These are phyloP conservation scores for Hypoxylon sp. DNA, from an alignment of 2,329 filamentous ascomycete species.

Conservation along the genomic window DNA sequence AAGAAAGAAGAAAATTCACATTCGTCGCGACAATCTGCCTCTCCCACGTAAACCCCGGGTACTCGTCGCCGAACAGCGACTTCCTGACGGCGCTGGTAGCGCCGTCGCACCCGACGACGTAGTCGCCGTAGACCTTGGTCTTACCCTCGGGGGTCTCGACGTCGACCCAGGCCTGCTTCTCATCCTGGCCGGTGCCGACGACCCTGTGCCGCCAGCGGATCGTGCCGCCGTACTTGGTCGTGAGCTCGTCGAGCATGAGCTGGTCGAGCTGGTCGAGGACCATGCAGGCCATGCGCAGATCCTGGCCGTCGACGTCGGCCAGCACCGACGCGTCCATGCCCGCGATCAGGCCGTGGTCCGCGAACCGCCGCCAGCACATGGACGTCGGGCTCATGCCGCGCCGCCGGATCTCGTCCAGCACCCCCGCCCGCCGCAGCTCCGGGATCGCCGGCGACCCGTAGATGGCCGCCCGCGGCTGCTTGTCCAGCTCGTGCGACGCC, in stretches of 20 bases:
- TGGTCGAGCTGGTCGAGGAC: constrained; percentile 53
- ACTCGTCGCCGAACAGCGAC: constrained; percentile 62
- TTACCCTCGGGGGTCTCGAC: constrained; percentile 50
- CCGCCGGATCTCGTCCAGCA: constrained; percentile 53
- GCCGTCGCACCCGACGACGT: constrained; percentile 65
- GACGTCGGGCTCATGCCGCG: constrained; percentile 50
- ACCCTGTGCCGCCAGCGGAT: constrained; percentile 59
- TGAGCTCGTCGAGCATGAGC: constrained; percentile 53
- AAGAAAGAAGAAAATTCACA: constrained; percentile 45
- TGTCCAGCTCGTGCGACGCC: constrained; percentile 60
- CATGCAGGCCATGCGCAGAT: constrained; percentile 52
- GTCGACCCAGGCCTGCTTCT: constrained; percentile 53
- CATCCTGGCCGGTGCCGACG: constrained; percentile 56
- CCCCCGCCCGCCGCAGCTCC: constrained; percentile 65
- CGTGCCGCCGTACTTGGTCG: constrained; percentile 46
- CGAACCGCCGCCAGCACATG: constrained; percentile 51
- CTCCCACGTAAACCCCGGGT: constrained; percentile 67
- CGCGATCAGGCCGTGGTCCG: constrained; percentile 48
- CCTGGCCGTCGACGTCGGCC: constrained; percentile 49
- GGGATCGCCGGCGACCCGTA: constrained; percentile 66
- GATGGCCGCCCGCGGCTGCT: constrained; percentile 68
- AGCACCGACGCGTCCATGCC: constrained; percentile 49
- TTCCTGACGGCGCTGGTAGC: constrained; percentile 58
- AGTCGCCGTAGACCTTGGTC: constrained; percentile 56
- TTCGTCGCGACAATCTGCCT: constrained; percentile 69